Conservation (phyloP, 2,329 filamentous ascomycete genomes). For the Periconia sp. region DNA sequence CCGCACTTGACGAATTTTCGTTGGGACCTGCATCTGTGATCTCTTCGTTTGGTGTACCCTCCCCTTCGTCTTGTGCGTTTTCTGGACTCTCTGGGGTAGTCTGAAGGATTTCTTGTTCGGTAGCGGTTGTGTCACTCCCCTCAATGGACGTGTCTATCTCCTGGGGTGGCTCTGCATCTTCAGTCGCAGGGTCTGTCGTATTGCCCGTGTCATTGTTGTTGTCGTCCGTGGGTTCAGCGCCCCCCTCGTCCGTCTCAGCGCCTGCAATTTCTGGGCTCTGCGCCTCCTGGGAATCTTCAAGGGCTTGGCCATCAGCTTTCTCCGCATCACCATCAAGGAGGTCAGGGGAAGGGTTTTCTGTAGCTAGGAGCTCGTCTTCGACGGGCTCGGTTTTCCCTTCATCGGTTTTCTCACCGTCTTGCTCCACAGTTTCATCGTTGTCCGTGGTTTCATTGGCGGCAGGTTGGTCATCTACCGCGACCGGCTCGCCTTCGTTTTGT, state of each 20-base stretch:
- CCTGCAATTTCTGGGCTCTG: not conserved
- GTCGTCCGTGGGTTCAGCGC: not conserved
- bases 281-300: not conserved
- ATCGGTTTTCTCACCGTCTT: too few relatives aligned
- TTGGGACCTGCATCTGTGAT: not conserved
- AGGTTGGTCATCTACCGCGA: not conserved
- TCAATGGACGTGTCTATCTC: not conserved
- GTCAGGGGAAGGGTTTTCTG: too few relatives aligned
- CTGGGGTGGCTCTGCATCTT: not conserved
- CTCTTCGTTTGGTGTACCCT: not conserved
- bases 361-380: too few relatives aligned
- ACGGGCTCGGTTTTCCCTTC: too few relatives aligned
- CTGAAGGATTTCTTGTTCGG: not conserved
- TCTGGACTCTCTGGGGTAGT: not conserved
- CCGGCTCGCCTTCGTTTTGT: not conserved
- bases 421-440: not conserved
- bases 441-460: not conserved
- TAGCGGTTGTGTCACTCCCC: not conserved
- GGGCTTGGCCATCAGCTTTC: too few relatives aligned
- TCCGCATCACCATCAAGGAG: too few relatives aligned
- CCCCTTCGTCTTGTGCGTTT: not conserved
- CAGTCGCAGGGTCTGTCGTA: not conserved
- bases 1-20: not conserved
- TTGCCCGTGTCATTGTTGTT: not conserved
- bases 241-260: not conserved